These are phyloP conservation scores for Suaeda aralocaspica DNA, from an alignment of 148 eudicot species.

Conservation along the genomic window DNA sequence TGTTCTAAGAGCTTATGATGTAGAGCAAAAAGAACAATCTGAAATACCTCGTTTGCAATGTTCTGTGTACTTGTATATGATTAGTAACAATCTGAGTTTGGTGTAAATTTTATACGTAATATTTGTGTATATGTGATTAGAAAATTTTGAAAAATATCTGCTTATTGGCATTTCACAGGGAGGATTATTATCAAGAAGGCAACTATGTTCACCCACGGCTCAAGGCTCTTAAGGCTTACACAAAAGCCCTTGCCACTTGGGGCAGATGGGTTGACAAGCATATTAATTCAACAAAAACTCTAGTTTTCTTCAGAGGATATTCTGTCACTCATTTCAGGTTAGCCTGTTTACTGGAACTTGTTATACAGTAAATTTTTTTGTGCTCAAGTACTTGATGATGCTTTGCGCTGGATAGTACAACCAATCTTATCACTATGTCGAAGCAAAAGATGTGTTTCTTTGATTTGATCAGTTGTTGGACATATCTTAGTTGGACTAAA, in stretches of 20 bases:
- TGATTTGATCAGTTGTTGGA: too few relatives aligned
- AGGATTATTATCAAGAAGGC: slow-evolving; percentile 93
- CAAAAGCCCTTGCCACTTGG: slow-evolving; percentile 84
- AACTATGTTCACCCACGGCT: slow-evolving; percentile 59
- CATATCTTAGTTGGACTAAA: too few relatives aligned
- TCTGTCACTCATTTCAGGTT: slow-evolving; percentile 86
- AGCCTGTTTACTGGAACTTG: neutral
- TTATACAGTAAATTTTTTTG: neutral
- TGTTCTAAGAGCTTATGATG: neutral
- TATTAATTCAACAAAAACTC: slow-evolving; percentile 56
- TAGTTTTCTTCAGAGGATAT: slow-evolving; percentile 80
- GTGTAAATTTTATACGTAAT: too few relatives aligned
- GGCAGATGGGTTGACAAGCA: slow-evolving; percentile 73
- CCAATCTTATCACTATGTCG: neutral
- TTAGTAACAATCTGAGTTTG: too few relatives aligned
- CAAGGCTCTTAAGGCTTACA: slow-evolving; percentile 66
- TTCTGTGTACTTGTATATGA: too few relatives aligned
- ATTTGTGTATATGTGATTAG: too few relatives aligned
- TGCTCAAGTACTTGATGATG: neutral
- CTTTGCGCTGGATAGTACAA: neutral
- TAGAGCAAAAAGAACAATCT: neutral
- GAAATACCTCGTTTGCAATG: neutral
- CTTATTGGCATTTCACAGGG: slow-evolving; percentile 38
- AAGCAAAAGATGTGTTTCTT: too few relatives aligned
- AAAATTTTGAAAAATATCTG: neutral